phyloP scores from a whole-genome alignment of 495 filamentous ascomycete species.

The Extremus antarcticus region DNA sequence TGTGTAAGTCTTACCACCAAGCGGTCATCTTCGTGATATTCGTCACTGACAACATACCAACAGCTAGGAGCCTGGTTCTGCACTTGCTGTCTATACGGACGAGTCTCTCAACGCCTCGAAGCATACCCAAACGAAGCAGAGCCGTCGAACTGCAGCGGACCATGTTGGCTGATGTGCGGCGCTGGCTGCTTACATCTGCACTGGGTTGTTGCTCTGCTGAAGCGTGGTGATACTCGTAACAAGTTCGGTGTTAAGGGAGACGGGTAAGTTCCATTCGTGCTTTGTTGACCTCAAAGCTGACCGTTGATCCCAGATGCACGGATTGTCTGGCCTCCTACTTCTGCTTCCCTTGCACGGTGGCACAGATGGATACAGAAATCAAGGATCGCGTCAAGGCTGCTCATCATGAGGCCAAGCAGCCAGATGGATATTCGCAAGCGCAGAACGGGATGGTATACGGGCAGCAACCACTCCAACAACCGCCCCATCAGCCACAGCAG shows the following conservation, averaged over 20 bases:
- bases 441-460: not conserved
- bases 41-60: not conserved
- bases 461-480: not conserved
- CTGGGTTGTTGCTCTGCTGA: not conserved
- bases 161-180: not conserved
- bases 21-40: no score
- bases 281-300: no score
- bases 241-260: not conserved
- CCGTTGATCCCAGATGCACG: not conserved
- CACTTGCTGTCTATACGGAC: not conserved
- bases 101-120: not conserved
- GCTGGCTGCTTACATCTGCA: not conserved
- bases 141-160: not conserved
- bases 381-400: not conserved
- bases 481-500: not conserved
- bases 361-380: not conserved
- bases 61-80: conserved; percentile 1
- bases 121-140: not conserved
- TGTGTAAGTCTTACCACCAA: not conserved
- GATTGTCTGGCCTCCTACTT: not conserved
- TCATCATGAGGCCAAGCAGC: not conserved
- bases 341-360: not conserved
- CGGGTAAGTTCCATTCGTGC: not conserved
- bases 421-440: not conserved
- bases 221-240: not conserved